Evolutionary conservation across 148 eudicot genomes (phyloP), one percentile per base, ranked within the genome.

Genomic region (Rhododendron molle): DNA sequence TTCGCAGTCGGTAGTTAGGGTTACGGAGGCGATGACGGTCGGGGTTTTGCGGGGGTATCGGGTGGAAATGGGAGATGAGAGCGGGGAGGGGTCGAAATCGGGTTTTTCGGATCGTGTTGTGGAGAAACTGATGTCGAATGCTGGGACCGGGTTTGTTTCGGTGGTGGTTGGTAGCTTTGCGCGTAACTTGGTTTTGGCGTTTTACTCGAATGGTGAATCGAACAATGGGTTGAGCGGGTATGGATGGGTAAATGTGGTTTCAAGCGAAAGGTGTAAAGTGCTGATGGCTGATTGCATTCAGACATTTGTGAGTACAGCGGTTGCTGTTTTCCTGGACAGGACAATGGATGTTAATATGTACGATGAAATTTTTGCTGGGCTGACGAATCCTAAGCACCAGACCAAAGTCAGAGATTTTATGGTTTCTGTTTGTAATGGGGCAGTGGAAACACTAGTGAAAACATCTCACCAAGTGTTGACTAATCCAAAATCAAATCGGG

Each of bases 161-260:
- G 93, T 89, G 80, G 89, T 96, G 83, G 95, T 90, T 83, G 99
- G 99, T 32, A 96, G 98, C 83, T 93, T 95, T 89, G 99, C 99
- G 1, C 90, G 95, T 76, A 95, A 96, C 87, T 83, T 96, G 89
- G 98, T 96, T 77, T 86, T 88, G 84, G 98, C 91, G 11, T 91
- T 91, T 86, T 91, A 88, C 80, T 83, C 90, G 0, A 84, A 47
- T 78, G 84, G 85, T 20, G 88, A 80, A 62, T 73, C 65, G 1
- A 54, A 10, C 40, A 83, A 67, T 15, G 86, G 89, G 7, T 89
- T 78, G 20, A 84, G 67, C 86, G 91, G 83, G 30, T 69, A 84
- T 40, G 49, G 83, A 50, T 93, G 92, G 96, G 58, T 91, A 34
- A 86, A 90, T 87, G 83, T 89, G 85, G 83, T 96, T 6, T 91